A percentile compares a stretch with the other conserved stretches of the same genome.
Evolutionary conservation across 805 yeast genomes (phyloP).

Genomic region (Candida golubevii): DNA sequence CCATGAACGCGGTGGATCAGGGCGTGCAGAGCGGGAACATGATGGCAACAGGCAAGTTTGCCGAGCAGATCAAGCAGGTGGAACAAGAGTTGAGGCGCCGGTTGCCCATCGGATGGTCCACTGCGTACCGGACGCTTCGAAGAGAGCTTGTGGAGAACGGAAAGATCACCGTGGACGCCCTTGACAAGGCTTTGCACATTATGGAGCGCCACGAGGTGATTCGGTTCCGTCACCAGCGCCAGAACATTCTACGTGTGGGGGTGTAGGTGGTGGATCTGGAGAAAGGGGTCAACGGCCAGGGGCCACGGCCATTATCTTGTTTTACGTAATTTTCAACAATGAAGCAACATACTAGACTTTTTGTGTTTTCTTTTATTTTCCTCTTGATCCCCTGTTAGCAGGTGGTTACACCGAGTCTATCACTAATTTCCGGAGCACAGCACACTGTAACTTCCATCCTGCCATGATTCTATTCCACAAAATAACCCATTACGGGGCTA

Average conservation of each 20-base stretch:
- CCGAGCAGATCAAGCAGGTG: conserved; percentile 69
- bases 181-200: conserved; percentile 77
- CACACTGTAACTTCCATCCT: too few species aligned
- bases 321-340: too few species aligned
- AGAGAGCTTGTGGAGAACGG: conserved; percentile 74
- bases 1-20: conserved; percentile 89
- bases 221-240: conserved; percentile 72
- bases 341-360: too few species aligned
- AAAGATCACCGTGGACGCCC: conserved; percentile 60
- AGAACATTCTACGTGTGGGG: conserved; percentile 16
- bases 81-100: conserved; percentile 85
- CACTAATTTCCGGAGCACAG: too few species aligned
- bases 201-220: conserved; percentile 86
- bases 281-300: too few species aligned
- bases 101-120: conserved; percentile 94
- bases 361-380: too few species aligned
- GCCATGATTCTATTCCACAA: too few species aligned
- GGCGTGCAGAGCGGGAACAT: conserved; percentile 45
- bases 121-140: conserved; percentile 77
- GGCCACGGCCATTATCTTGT: too few species aligned
- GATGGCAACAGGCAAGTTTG: conserved; percentile 52
- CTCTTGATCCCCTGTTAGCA: too few species aligned
- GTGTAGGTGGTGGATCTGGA: conserved; percentile 3
- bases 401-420: too few species aligned
- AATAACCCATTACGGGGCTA: too few species aligned